Evolutionary conservation across 352 stramenopile genomes (phyloP), one percentile per base, ranked within the genome.

Genomic region (Lagenidium giganteum): DNA sequence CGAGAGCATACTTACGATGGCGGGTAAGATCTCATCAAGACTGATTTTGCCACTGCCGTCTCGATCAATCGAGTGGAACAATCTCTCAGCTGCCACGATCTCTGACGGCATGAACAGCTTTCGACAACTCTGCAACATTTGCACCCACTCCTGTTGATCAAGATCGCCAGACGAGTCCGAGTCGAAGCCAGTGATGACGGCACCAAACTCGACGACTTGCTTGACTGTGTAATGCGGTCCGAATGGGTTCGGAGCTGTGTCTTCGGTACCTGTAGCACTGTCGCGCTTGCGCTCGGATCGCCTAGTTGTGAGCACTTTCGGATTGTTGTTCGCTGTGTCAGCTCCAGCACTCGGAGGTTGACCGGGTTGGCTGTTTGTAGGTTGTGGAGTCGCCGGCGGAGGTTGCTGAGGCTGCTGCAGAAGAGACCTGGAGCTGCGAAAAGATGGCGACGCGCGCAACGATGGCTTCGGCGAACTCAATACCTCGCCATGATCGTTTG

Each of bases 151-250:
- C 0, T 65, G 47, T 29, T 70, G 60, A 41, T 83, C 57, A 27
- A 85, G 61, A 39, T 83, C 72, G 1, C 72, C 69, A 0, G 62
- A 78, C 13, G 66, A 67, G 40, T 85, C 72, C 17, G 75, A 60
- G 45, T 85, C 72, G 23, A 81, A 70, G 20, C 59, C 61, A 37
- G 64, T 58, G 23, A 85, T 44, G 16, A 63, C 50, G n/a, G 57
- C 49, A 1, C 64, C 70, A 40, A 83, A 75, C 16, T 83, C 64
- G 24, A 83, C 56, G 18, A 85, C 67, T 17, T 85, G 67, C 21
- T 78, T 80, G 18, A 66, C 34, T 1, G 64, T 72, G 48, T 85
- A 85, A 30, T 70, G 51, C 21, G 72, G 72, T n/a, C 69, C 69
- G 17, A 82, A 85, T 16, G 67, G 58, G 22, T 83, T 76, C 27